These are phyloP conservation scores for Nemania sp. DNA, from an alignment of 2,329 filamentous ascomycete genomes.

Conservation along the genomic window DNA sequence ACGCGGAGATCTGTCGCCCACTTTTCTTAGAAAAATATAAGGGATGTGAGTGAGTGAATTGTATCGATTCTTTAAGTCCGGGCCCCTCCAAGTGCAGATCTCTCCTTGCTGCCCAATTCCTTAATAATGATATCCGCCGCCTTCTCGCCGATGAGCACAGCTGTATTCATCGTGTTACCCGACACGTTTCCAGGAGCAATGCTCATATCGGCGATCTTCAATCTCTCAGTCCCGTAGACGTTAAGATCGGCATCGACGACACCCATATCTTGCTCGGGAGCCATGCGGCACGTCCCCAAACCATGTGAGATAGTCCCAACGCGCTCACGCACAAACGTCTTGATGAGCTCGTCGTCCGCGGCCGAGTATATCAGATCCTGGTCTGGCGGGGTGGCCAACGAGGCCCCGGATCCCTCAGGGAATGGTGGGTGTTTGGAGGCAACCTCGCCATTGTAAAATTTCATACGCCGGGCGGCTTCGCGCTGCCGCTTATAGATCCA, in stretches of 20 bases:
- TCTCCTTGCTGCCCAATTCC: constrained; percentile 37
- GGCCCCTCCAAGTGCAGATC: background rate
- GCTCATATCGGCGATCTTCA: constrained; percentile 45
- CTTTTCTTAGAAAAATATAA: background rate
- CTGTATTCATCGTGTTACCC: constrained; percentile 53
- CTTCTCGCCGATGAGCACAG: constrained; percentile 52
- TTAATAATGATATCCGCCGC: constrained; percentile 45
- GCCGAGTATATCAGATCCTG: constrained; percentile 51
- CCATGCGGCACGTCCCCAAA: constrained; percentile 48
- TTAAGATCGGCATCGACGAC: constrained; percentile 46
- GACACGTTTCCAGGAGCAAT: constrained; percentile 42
- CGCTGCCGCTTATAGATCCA: constrained; percentile 67
- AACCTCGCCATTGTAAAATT: constrained; percentile 51
- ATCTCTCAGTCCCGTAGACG: constrained; percentile 44
- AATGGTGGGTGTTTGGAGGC: constrained; percentile 49
- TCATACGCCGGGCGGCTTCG: constrained; percentile 59
- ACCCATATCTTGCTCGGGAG: constrained; percentile 41
- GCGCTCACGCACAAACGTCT: constrained; percentile 44
- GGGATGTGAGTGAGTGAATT: background rate
- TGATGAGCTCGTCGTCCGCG: constrained; percentile 51
- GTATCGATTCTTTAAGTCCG: background rate
- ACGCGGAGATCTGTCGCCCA: background rate
- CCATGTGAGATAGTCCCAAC: constrained; percentile 48
- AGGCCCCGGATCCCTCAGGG: constrained; percentile 36
- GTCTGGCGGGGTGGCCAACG: constrained; percentile 9